These are phyloP conservation scores for Gymnopilus dilepis DNA, from an alignment of 768 basidiomycete genomes.

Conservation along the genomic window DNA sequence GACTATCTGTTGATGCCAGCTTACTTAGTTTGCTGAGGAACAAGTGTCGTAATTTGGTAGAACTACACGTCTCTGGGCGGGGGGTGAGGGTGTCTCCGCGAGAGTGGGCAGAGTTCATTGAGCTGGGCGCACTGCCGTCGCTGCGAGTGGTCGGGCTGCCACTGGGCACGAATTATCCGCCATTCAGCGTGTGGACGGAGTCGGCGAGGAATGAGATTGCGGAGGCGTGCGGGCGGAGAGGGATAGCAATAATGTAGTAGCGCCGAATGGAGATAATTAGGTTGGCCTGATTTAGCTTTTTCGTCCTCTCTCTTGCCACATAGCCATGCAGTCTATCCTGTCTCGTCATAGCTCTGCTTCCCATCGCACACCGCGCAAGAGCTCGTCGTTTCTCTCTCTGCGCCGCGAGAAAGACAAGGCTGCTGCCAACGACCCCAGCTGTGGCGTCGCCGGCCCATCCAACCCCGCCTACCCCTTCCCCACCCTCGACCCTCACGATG, in stretches of 20 bases:
- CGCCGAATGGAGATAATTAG: conserved; percentile 14
- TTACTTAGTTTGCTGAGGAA: conserved; percentile 38
- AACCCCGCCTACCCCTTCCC: conserved; percentile 47
- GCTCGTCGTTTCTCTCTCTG: conserved; percentile 61
- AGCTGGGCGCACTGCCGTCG: conserved; percentile 37
- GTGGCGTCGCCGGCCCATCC: conserved; percentile 34
- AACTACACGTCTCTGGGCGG: conserved; percentile 47
- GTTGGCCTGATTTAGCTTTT: conserved; percentile 7
- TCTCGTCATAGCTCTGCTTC: conserved; percentile 43
- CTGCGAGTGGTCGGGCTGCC: conserved; percentile 43
- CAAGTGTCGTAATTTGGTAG: conserved; percentile 43
- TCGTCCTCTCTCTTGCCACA: conserved; percentile 6
- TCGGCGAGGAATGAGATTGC: conserved; percentile 24
- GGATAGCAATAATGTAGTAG: conserved; percentile 17
- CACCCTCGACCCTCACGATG: conserved; percentile 39
- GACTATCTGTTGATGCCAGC: conserved; percentile 44
- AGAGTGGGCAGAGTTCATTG: conserved; percentile 50
- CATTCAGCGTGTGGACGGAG: conserved; percentile 45
- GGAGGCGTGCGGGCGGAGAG: conserved; percentile 22
- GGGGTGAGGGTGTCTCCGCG: conserved; percentile 38
- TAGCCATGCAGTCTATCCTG: conserved; percentile 43
- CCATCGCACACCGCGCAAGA: conserved; percentile 55
- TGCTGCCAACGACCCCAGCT: conserved; percentile 21
- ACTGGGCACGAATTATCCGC: conserved; percentile 44
- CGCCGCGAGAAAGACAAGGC: conserved; percentile 52